These are phyloP conservation scores for Ascoidea rubescens DNA, from an alignment of 805 yeast species.

Conservation along the genomic window DNA sequence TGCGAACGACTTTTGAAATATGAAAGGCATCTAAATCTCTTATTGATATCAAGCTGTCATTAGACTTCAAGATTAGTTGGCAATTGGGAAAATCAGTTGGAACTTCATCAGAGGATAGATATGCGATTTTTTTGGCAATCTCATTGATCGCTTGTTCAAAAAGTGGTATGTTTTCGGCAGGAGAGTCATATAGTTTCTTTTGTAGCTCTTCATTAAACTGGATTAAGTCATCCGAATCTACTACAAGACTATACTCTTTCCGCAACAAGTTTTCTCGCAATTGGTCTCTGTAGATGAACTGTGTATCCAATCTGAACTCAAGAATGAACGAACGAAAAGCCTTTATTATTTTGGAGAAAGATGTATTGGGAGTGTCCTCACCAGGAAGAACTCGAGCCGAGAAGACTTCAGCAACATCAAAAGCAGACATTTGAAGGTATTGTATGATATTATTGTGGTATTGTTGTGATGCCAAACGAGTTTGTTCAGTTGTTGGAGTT, in stretches of 20 bases:
- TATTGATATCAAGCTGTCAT: slow-evolving; percentile 57
- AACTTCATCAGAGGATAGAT: slow-evolving; percentile 31
- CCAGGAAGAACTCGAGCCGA: slow-evolving; percentile 83
- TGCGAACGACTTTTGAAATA: slow-evolving; percentile 77
- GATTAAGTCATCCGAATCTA: slow-evolving; percentile 73
- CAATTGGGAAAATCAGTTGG: slow-evolving; percentile 59
- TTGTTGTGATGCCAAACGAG: too few species aligned
- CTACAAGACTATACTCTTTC: slow-evolving; percentile 56
- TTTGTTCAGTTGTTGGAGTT: too few species aligned
- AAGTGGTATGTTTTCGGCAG: slow-evolving; percentile 74
- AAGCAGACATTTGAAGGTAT: slow-evolving; percentile 18
- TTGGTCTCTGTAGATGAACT: slow-evolving; percentile 82
- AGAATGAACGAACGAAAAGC: slow-evolving; percentile 73
- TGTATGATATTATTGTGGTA: too few species aligned
- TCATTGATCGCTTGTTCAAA: slow-evolving; percentile 77
- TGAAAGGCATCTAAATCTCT: slow-evolving; percentile 78
- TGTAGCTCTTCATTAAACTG: slow-evolving; percentile 83
- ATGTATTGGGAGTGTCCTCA: slow-evolving; percentile 47
- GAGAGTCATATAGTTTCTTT: slow-evolving; percentile 73
- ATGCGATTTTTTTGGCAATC: slow-evolving; percentile 61
- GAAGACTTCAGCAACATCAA: slow-evolving; percentile 57
- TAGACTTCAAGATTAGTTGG: slow-evolving; percentile 66
- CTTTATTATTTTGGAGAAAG: slow-evolving; percentile 54
- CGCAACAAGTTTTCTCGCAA: slow-evolving; percentile 75
- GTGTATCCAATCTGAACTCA: slow-evolving; percentile 73